Evolutionary conservation across 2,329 filamentous ascomycete genomes (phyloP), one percentile per base, ranked within the genome.

Genomic region (Plectosphaerella cucumerina): DNA sequence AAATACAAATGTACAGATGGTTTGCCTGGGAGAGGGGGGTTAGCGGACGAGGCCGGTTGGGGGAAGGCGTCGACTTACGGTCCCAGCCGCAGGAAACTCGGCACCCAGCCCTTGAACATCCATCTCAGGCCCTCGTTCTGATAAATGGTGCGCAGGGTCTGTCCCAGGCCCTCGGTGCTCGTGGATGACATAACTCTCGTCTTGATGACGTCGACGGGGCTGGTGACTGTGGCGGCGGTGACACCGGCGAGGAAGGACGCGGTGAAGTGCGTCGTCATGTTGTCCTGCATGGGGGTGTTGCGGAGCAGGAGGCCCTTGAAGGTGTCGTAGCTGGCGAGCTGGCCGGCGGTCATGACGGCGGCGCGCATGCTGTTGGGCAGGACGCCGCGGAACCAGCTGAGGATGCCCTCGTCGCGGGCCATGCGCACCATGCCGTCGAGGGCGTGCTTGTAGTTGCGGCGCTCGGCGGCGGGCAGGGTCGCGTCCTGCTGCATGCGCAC

Each of bases 401-500:
- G 67, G 18, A 84, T 64, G 3, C 94, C 94, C 71, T 99, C 94
- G 58, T 90, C 84, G 50, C 86, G 81, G n/a, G 86, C 80, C 89
- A 97, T 96, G 57, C 90, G 85, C 22, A 88, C 72, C 61, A 97
- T 76, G 23, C 94, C 94, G 65, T 97, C 86, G 45, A 97, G 68
- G 3, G 92, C 94, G 68, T 97, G 82, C 56, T 84, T 86, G 74
- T 99, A 99, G 70, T 96, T 94, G 51, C 93, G 82, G 45, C 90
- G 84, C 63, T 95, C 75, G 5, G 79, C 78, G 1, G 72, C 62
- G 1, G 91, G 88, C 1, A 97, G 82, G 1, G 90, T 84, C 3
- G 89, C 86, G 63, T 86, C 94, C 71, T 96, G 90, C 73, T 99
- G 94, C 94, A 99, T 99, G 58, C 94, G 90, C 47, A 99, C 94